Base-by-base conservation (phyloP, 2,329 filamentous ascomycete species). In the Alternaria sp. region DNA sequence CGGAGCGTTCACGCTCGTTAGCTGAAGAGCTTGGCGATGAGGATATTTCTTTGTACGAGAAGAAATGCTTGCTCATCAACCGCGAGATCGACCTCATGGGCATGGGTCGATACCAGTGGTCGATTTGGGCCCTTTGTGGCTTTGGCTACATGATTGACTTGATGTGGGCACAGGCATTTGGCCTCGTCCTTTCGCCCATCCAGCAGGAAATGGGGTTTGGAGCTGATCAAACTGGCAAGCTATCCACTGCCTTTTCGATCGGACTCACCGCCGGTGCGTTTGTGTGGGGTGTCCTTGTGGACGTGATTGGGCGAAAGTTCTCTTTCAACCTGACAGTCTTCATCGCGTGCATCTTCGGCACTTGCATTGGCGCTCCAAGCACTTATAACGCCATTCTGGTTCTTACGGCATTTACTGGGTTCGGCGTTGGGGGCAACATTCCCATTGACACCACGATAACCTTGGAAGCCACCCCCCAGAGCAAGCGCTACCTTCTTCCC, bases 241-340 rank as follows among this genome's bases (percentile, higher is more conserved):
- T 88, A n/a, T 85, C 81, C 9, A 83, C 83, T 0, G 82, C 84
- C 4, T 87, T 87, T 69, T 85, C 82, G 8, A 79, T 84, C 4
- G 86, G 86, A 0, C 74, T 88, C 22, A 85, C 85, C 3, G 83
- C 81, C 9, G 86, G 86, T 20, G 85, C 86, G 0, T 84, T 86
- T 49, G 77, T 84, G 7, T 88, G 85, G 84, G 86, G 86, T 0
- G 77, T 86, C 10, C 64, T 87, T 59, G 84, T 85, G 6, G 86
- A 87, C 63, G 81, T 87, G 32, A 78, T 84, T 40, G 82, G 81
- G 79, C 54, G 86, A 30, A 79, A 81, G 56, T 86, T 84, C 82
- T 85, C 85, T 0, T 88, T 88, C 76, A 88, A 87, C 68, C 65
- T 86, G 38, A 87, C 86, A 0, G 85, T 85, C 48, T 78, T 87